Evolutionary conservation across 2,329 filamentous ascomycete genomes (phyloP), one percentile per base, ranked within the genome.

Genomic region (Phaeosphaeriaceae sp.): DNA sequence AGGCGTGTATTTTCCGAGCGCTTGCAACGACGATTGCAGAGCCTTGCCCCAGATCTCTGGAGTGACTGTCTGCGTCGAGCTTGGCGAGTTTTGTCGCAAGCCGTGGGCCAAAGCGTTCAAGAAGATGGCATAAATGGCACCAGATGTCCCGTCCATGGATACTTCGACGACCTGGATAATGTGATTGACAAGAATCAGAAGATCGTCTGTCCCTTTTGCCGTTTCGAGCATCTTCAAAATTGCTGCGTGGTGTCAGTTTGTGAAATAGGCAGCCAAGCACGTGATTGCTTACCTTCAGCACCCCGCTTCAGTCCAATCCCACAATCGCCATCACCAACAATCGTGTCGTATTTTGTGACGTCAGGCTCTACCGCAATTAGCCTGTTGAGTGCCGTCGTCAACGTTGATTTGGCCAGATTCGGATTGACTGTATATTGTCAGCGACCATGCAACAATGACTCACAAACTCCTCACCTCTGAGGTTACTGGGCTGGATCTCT

Each of bases 291-390:
- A 77, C 76, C 87, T 83, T 96, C 89, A n/a, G 93, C 92, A 49
- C 93, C 93, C 61, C 92, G 88, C 81, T 92, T 92, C 60, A 97
- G 82, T 5, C 92, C 92, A 57, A 92, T 91, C 10, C 93, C 93
- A 71, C 93, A 97, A 78, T 97, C 93, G 48, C 93, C 93, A 72
- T 97, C 93, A 44, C 93, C 93, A 22, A 96, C 92, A 13, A 95
- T 87, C 0, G 92, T 96, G 71, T 91, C 89, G 71, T 85, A 91
- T 54, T 80, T 84, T 11, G 89, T 91, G 54, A 91, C 81, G 44
- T 88, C 83, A 9, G 87, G 84, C 69, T 91, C 89, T 1, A 84
- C 89, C 0, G 81, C 83, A 61, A 92, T 84, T 15, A 93, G 80
- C 36, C 81, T 82, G 49, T 89, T 79, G 17, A 92, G 80, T 19